Evolutionary conservation across 805 yeast genomes (phyloP), one percentile per base, ranked within the genome.

Genomic region (Saturnispora bothae): DNA sequence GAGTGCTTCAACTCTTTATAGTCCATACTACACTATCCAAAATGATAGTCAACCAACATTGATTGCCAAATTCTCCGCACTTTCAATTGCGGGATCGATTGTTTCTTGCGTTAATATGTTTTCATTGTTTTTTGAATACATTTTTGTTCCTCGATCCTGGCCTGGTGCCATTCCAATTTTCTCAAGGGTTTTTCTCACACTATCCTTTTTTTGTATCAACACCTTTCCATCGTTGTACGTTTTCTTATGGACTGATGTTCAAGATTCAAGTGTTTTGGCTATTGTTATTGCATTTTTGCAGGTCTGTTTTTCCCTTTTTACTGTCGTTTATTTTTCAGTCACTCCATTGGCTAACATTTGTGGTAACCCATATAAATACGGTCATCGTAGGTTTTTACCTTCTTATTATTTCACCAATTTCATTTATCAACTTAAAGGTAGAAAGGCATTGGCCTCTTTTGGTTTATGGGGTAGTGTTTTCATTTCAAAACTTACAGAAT

Each of bases 321-420:
- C 97, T 4, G 64, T 85, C 48, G 46, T 84, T 13, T 92, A 86
- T 73, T 88, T 86, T 62, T 69, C 97, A 8, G 61, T 89, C 45
- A 85, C 89, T 95, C 99, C 99, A 27, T 68, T 89, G 49, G 97
- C 97, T 61, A 96, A 95, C 33, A 69, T 89, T 48, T 92, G 89
- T 66, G 88, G 96, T 32, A 78, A 94, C 13, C 88, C 86, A 62
- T 70, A 86, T 78, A 79, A 80, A 63, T 84, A 76, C 60, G 71
- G 77, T 46, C 78, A 49, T 60, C 6, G 42, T 54, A 5, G 76
- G 69, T 31, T 68, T 71, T 48, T 46, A 50, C 4, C 42, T 68
- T 17, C 71, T 1, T 57, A 66, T 1, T 60, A 65, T 13, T 69
- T 67, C 43, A 65, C 71, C 23, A 50, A 48, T 13, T 51, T 72